These are phyloP conservation scores for Sesbania bispinosa DNA, from an alignment of 306 rosid genomes.

Conservation along the genomic window DNA sequence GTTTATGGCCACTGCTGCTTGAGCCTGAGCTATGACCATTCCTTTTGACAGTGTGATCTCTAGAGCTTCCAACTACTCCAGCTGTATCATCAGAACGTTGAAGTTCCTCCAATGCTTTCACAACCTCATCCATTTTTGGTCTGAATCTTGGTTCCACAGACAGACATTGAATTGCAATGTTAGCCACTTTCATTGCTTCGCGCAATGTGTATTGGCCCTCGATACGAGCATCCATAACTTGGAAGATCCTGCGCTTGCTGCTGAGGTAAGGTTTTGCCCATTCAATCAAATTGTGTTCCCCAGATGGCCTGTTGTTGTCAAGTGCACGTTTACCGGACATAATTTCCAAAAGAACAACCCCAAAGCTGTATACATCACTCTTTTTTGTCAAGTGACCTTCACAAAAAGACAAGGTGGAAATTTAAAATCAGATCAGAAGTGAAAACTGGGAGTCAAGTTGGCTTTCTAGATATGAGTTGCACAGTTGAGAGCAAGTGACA, in stretches of 20 bases:
- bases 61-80: constrained; percentile 26
- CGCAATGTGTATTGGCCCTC: constrained; percentile 70
- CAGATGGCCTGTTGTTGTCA: constrained; percentile 77
- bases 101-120: constrained; percentile 64
- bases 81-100: constrained; percentile 37
- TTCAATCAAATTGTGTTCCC: constrained; percentile 77
- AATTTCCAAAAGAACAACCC: constrained; percentile 90
- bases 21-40: constrained; percentile 31
- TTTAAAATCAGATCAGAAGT: constrained; percentile 16
- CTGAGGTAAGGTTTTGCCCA: constrained; percentile 93
- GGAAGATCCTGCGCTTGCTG: constrained; percentile 68
- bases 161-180: constrained; percentile 67
- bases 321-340: constrained; percentile 74
- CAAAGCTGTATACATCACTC: constrained; percentile 93
- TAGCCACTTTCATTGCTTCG: constrained; percentile 60
- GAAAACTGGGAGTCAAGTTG: constrained; percentile 5
- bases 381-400: constrained; percentile 86
- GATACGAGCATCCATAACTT: constrained; percentile 74
- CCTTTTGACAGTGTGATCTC: constrained; percentile 24
- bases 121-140: constrained; percentile 79
- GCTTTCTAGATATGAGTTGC: background rate
- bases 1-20: constrained; percentile 30
- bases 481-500: background rate
- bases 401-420: constrained; percentile 17
- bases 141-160: constrained; percentile 67